Conservation (phyloP, 1,139 yeast species). For the Saccharomycopsis crataegensis region DNA sequence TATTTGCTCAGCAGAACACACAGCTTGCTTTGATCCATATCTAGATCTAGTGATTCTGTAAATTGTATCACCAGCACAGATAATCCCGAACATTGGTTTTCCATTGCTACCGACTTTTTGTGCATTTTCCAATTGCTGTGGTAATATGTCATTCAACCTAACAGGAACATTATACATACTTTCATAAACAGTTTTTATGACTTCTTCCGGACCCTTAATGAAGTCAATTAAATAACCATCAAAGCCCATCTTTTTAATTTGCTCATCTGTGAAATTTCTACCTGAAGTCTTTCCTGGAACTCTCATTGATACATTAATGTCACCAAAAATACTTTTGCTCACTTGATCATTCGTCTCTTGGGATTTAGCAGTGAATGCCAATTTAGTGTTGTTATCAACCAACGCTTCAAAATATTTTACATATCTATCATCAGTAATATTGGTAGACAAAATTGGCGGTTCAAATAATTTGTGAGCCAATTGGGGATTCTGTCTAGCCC, state of each 20-base stretch:
- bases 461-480: conserved; percentile 46
- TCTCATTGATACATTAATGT: conserved; percentile 38
- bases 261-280: conserved; percentile 26
- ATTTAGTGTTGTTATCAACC: conserved; percentile 45
- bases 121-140: conserved; percentile 34
- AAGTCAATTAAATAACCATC: conserved; percentile 74
- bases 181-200: conserved; percentile 62
- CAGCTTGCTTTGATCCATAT: conserved; percentile 50
- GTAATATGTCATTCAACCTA: conserved; percentile 36
- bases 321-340: conserved; percentile 34
- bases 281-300: conserved; percentile 29
- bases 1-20: conserved; percentile 30
- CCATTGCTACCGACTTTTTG: conserved; percentile 32
- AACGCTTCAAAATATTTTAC: conserved; percentile 54
- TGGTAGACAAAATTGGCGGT: conserved; percentile 70
- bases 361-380: conserved; percentile 46
- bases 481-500: conserved; percentile 32
- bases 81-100: conserved; percentile 39
- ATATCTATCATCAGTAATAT: conserved; percentile 40
- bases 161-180: conserved; percentile 63
- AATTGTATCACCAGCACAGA: conserved; percentile 43
- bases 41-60: conserved; percentile 46
- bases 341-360: conserved; percentile 39
- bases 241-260: conserved; percentile 50
- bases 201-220: conserved; percentile 67